These are phyloP conservation scores for Picea glauca DNA, from an alignment of 75 land plant species.

Conservation along the genomic window DNA sequence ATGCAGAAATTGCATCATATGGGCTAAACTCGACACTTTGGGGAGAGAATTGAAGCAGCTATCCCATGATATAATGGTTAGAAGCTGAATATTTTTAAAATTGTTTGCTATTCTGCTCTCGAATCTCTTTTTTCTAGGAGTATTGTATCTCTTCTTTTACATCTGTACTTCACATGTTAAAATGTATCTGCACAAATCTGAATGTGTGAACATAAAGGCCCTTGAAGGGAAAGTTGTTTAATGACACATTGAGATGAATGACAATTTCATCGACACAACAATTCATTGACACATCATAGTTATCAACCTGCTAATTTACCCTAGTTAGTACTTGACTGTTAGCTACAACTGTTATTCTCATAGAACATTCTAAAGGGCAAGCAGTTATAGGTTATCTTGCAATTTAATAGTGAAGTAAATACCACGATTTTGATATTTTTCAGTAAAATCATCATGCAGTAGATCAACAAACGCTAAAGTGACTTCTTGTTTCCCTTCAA, in stretches of 20 bases:
- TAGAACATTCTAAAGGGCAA: no score
- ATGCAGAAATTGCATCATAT: slow-evolving; percentile 79
- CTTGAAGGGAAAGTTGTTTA: no score
- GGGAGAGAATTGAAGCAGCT: slow-evolving; percentile 46
- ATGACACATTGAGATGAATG: no score
- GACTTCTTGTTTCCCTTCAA: neutral
- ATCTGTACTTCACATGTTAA: no score
- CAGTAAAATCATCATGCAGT: neutral
- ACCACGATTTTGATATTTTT: neutral
- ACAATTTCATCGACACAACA: no score
- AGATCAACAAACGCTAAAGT: neutral
- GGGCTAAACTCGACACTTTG: slow-evolving; percentile 79
- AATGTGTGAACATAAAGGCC: no score
- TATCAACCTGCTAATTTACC: no score
- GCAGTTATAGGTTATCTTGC: no score
- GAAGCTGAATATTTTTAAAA: neutral
- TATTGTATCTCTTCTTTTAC: neutral
- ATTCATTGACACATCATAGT: no score
- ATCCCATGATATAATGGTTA: slow-evolving; percentile 46
- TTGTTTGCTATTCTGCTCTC: neutral
- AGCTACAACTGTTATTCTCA: no score
- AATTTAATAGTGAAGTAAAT: neutral
- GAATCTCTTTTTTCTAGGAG: neutral
- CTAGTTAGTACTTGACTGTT: no score
- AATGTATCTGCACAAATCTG: no score